Conservation (phyloP, 495 filamentous ascomycete species). For the Penicillium lagena region DNA sequence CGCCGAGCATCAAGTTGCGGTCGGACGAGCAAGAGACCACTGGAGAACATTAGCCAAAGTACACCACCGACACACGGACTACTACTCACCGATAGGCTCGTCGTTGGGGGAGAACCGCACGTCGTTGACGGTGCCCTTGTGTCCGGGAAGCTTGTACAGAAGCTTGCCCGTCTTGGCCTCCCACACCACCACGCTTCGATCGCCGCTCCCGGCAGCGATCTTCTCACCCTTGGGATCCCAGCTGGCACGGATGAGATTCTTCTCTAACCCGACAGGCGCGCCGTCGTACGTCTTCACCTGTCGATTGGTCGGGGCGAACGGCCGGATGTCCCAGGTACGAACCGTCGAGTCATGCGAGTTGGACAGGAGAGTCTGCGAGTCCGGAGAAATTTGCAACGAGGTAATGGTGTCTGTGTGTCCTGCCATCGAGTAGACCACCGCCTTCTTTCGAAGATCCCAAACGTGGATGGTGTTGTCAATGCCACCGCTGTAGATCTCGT, state of each 20-base stretch:
- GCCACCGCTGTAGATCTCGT: conserved; percentile 89
- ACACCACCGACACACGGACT: too few species aligned
- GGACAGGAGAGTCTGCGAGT: conserved; percentile 83
- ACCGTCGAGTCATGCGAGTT: conserved; percentile 92
- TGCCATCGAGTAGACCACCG: conserved; percentile 75
- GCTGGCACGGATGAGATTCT: conserved; percentile 84
- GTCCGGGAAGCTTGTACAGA: conserved; percentile 89
- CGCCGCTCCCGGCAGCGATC: conserved; percentile 84
- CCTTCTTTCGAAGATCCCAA: conserved; percentile 92
- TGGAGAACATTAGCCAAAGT: conserved; percentile 26
- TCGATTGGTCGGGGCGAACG: conserved; percentile 84
- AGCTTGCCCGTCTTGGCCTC: conserved; percentile 75
- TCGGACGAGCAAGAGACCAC: conserved; percentile 86
- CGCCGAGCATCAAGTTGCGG: conserved; percentile 69
- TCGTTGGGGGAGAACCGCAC: conserved; percentile 78
- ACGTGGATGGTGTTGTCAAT: conserved; percentile 98
- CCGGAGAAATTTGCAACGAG: conserved; percentile 82
- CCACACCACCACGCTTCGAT: conserved; percentile 89
- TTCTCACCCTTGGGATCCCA: conserved; percentile 85
- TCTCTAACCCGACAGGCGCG: conserved; percentile 78
- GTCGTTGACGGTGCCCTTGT: conserved; percentile 93
- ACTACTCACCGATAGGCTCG: conserved; percentile 80
- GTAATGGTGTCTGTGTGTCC: conserved; percentile 92
- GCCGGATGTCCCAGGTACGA: conserved; percentile 91
- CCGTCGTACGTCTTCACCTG: conserved; percentile 83